Evolutionary conservation across 2,329 filamentous ascomycete species (phyloP).

Genomic region (Monosporascus ibericus): DNA sequence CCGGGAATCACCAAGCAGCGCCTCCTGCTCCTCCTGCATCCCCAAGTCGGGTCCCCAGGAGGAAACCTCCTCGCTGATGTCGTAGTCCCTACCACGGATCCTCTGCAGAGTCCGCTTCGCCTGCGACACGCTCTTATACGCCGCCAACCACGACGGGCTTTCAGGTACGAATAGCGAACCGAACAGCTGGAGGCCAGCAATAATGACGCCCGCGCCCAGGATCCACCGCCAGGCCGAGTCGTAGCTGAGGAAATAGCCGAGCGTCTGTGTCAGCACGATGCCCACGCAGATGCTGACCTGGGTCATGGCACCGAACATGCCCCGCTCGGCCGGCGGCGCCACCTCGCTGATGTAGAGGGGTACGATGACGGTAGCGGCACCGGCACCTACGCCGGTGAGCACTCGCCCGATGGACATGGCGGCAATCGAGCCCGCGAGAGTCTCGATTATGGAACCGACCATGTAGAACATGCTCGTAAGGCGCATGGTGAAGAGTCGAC

Average conservation of each 20-base stretch:
- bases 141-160: slow-evolving; percentile 82
- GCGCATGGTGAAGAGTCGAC: slow-evolving; percentile 70
- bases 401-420: slow-evolving; percentile 69
- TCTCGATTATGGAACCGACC: slow-evolving; percentile 69
- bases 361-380: slow-evolving; percentile 85
- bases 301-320: slow-evolving; percentile 78
- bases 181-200: slow-evolving; percentile 61
- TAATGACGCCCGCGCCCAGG: slow-evolving; percentile 62
- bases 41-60: slow-evolving; percentile 43
- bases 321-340: slow-evolving; percentile 66
- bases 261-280: slow-evolving; percentile 73
- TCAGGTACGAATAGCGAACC: slow-evolving; percentile 77
- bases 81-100: slow-evolving; percentile 63
- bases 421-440: slow-evolving; percentile 60
- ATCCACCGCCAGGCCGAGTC: slow-evolving; percentile 79
- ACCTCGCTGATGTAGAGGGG: slow-evolving; percentile 94
- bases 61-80: slow-evolving; percentile 69
- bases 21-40: slow-evolving; percentile 58
- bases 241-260: slow-evolving; percentile 83
- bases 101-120: slow-evolving; percentile 66
- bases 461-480: slow-evolving; percentile 72
- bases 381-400: slow-evolving; percentile 76
- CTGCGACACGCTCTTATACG: slow-evolving; percentile 49
- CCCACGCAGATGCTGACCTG: slow-evolving; percentile 92
- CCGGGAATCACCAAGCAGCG: slow-evolving; percentile 47